Percentiles rank a stretch among this genome's conserved stretches.
Evolutionary conservation across 148 eudicot species (phyloP).

Genomic region (Amaranthus hypochondriacus): DNA sequence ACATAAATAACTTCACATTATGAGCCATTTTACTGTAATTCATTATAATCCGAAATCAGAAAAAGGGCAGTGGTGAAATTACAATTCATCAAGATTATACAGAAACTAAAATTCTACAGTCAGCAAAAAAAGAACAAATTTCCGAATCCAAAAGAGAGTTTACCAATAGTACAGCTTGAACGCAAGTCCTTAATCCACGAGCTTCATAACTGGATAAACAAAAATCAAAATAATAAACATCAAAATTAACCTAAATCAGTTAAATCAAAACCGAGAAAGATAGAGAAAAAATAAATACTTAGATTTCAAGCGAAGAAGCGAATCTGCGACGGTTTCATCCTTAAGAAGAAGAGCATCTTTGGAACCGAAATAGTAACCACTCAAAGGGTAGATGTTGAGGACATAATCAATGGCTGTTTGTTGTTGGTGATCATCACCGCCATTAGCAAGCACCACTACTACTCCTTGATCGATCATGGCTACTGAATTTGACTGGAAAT

Average conservation of each 20-base stretch:
- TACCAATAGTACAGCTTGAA: conserved; percentile 69
- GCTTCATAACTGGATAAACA: conserved; percentile 46
- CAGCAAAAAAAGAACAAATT: background rate
- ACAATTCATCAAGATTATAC: no score
- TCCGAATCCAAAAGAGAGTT: background rate
- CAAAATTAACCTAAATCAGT: background rate
- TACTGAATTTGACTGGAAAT: no score
- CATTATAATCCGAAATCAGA: no score
- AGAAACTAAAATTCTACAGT: background rate
- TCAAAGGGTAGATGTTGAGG: conserved; percentile 49
- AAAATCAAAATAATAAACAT: background rate
- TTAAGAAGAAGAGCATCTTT: conserved; percentile 29
- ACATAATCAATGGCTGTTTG: conserved; percentile 7
- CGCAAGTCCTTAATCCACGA: conserved; percentile 58
- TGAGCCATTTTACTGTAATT: no score
- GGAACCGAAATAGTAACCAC: conserved; percentile 54
- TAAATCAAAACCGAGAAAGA: background rate
- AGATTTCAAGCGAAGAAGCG: conserved; percentile 41
- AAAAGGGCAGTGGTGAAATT: no score
- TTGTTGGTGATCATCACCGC: background rate
- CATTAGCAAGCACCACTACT: background rate
- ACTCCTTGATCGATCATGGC: background rate
- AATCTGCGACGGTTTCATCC: conserved; percentile 37
- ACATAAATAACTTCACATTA: no score
- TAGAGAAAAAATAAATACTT: conserved; percentile 29